These are phyloP conservation scores for Trametopsis cervina DNA, from an alignment of 768 basidiomycete species.

Conservation along the genomic window DNA sequence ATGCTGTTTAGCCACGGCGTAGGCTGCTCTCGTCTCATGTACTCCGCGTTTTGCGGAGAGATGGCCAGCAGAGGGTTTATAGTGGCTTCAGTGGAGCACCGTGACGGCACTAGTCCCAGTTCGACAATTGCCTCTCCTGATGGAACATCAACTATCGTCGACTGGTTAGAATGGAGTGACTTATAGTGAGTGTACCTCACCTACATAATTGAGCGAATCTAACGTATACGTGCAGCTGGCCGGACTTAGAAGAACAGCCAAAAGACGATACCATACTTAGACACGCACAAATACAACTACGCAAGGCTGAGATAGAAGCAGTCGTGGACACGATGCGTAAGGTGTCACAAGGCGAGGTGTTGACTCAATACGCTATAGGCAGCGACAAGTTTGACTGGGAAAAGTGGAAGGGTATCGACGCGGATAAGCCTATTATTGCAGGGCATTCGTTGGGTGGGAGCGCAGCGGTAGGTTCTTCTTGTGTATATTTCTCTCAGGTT, in stretches of 20 bases:
- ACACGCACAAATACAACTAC: slow-evolving; percentile 27
- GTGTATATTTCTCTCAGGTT: not conserved
- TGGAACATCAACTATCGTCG: slow-evolving; percentile 19
- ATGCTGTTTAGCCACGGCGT: slow-evolving; percentile 42
- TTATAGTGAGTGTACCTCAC: slow-evolving; percentile 15
- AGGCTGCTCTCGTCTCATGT: slow-evolving; percentile 34
- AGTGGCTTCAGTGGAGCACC: slow-evolving; percentile 39
- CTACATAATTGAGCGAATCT: not conserved
- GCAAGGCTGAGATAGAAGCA: slow-evolving; percentile 32
- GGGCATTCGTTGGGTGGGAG: slow-evolving; percentile 29
- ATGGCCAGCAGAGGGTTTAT: slow-evolving; percentile 39
- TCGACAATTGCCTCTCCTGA: slow-evolving; percentile 17
- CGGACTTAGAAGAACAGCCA: slow-evolving; percentile 25
- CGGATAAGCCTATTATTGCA: slow-evolving; percentile 20
- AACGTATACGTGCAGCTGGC: slow-evolving; percentile 17
- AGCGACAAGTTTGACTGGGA: slow-evolving; percentile 14
- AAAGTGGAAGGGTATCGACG: slow-evolving; percentile 17
- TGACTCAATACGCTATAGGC: not conserved
- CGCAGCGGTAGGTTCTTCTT: slow-evolving; percentile 19
- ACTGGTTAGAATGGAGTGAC: slow-evolving; percentile 26
- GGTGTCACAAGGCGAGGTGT: slow-evolving; percentile 6
- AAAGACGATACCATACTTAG: slow-evolving; percentile 26
- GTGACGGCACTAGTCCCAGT: slow-evolving; percentile 38
- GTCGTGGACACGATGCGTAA: slow-evolving; percentile 21
- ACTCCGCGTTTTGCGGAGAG: slow-evolving; percentile 36